A percentile compares a stretch with the other conserved stretches of the same genome.
phyloP scores from a whole-genome alignment of 352 stramenopile genomes.

The Phytopythium ostracodes region DNA sequence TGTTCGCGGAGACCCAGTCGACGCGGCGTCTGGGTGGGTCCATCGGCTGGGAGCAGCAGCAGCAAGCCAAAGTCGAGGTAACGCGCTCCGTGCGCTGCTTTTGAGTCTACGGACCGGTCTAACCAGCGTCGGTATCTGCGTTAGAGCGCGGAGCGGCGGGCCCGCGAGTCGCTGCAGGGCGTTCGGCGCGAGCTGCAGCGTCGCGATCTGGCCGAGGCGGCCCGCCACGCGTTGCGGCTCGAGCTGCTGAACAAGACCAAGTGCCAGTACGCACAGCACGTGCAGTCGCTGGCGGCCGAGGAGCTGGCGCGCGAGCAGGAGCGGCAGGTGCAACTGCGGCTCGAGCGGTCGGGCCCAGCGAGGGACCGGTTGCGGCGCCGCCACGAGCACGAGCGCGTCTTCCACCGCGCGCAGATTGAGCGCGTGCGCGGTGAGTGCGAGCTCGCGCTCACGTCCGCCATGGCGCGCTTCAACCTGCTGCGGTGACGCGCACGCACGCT shows the following conservation, averaged over 20 bases:
- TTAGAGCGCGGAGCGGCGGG: constrained; percentile 48
- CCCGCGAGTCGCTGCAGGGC: constrained; percentile 45
- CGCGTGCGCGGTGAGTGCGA: constrained; percentile 62
- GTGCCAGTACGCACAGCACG: constrained; percentile 40
- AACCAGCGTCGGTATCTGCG: background rate
- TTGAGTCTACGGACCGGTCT: background rate
- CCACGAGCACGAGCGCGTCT: constrained; percentile 45
- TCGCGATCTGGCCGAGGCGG: constrained; percentile 27
- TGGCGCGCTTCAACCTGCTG: constrained; percentile 71
- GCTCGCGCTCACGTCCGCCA: constrained; percentile 50
- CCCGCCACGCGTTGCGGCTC: constrained; percentile 32
- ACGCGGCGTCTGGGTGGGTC: constrained; percentile 36
- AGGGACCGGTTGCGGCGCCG: constrained; percentile 44
- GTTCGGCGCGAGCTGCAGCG: constrained; percentile 45
- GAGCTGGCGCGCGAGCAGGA: constrained; percentile 63
- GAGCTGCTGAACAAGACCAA: constrained; percentile 74
- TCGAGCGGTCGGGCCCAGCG: constrained; percentile 40
- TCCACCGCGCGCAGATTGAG: constrained; percentile 59
- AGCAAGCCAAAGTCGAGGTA: constrained; percentile 49
- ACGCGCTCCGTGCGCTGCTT: background rate
- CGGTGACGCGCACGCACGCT: constrained; percentile 21
- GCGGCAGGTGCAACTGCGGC: constrained; percentile 42
- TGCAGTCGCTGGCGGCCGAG: constrained; percentile 46
- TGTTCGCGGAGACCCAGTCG: constrained; percentile 57
- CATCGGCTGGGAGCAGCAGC: constrained; percentile 49